A percentile compares a stretch with the other conserved stretches of the same genome.
Evolutionary conservation across 257 asterid genomes (phyloP).

Genomic region (Catharanthus roseus): DNA sequence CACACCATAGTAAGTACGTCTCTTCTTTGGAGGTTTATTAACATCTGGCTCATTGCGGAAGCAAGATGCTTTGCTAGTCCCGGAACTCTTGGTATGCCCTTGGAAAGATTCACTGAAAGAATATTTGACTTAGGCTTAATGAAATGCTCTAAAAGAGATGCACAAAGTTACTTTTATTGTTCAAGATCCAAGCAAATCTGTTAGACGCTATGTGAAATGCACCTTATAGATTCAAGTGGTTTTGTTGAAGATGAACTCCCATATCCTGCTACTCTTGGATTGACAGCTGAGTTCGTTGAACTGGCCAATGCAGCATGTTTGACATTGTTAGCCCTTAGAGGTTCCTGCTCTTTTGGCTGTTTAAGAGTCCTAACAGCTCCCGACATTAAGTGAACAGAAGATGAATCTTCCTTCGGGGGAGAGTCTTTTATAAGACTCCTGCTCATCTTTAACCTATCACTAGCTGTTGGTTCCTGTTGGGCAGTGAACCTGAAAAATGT

Average conservation of each 20-base stretch:
- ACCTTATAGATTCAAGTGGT: neutral
- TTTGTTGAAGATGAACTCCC: constrained; percentile 3
- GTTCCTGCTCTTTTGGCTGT: neutral
- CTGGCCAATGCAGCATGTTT: neutral
- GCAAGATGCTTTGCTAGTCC: neutral
- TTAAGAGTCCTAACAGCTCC: neutral
- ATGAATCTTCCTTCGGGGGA: neutral
- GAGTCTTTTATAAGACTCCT: neutral
- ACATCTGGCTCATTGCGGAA: neutral
- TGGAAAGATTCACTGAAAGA: constrained; percentile 2
- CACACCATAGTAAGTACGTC: constrained; percentile 12
- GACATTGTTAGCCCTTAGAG: neutral
- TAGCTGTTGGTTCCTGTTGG: constrained; percentile 2
- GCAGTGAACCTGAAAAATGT: neutral
- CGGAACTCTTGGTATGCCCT: neutral
- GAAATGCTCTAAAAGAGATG: neutral
- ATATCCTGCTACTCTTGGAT: neutral
- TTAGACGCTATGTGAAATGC: neutral
- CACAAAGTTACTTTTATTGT: neutral
- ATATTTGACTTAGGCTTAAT: neutral
- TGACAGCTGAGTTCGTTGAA: neutral
- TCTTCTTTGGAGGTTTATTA: neutral
- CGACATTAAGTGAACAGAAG: neutral
- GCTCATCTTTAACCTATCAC: neutral
- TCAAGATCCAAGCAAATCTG: neutral